Conservation (phyloP, 495 filamentous ascomycete genomes). For the Podospora conica region DNA sequence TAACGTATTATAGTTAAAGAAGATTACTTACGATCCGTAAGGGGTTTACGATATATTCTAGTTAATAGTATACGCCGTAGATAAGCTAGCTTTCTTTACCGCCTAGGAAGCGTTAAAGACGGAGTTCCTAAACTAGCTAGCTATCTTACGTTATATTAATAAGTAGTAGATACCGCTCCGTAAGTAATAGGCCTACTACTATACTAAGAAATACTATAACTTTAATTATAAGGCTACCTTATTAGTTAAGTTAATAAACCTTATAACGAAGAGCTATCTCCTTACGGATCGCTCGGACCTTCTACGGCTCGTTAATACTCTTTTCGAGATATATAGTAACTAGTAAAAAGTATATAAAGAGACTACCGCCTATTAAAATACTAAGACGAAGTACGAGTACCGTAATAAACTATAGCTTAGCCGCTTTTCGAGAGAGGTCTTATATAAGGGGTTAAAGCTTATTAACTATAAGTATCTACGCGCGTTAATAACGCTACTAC, state of each 20-base stretch:
- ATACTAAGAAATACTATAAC: no score
- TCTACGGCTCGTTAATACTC: not conserved
- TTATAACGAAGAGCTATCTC: slow-evolving; percentile 1
- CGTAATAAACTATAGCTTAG: no score
- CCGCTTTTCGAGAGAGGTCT: no score
- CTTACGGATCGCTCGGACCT: not conserved
- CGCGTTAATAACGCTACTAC: no score
- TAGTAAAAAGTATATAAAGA: not conserved
- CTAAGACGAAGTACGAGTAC: not conserved
- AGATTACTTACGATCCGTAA: not conserved
- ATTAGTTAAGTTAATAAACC: not conserved
- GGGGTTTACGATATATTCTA: not conserved
- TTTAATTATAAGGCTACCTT: not conserved
- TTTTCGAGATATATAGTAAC: not conserved
- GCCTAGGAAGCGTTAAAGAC: not conserved
- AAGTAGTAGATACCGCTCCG: not conserved
- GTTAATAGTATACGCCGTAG: not conserved
- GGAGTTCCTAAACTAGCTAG: slow-evolving; percentile 1
- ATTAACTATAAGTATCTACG: no score
- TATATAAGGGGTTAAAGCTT: no score
- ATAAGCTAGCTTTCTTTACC: not conserved
- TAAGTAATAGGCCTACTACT: not conserved
- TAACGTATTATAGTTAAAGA: not conserved
- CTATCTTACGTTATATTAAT: not conserved
- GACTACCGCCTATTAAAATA: no score